phyloP scores from a whole-genome alignment of 23 red algal genomes.

The Chondrus crispus region DNA sequence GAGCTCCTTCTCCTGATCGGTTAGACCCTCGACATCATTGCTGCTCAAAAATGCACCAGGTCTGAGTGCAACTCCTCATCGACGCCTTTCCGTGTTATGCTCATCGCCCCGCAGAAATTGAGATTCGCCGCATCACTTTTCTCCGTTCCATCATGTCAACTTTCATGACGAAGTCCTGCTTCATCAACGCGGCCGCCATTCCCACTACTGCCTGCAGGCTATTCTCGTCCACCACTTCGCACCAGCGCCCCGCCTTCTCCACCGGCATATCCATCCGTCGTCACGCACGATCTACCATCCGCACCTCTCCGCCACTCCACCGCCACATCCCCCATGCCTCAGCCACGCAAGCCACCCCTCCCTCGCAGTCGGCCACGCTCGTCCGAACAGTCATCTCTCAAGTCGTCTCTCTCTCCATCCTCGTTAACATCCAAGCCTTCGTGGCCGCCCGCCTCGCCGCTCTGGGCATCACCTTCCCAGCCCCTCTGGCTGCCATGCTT shows the following conservation, averaged over 20 bases:
- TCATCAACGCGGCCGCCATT: neutral
- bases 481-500: slow-evolving; percentile 72
- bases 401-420: slow-evolving; percentile 21
- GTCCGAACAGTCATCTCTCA: no score
- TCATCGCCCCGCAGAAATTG: no score
- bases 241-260: neutral
- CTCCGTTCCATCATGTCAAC: no score
- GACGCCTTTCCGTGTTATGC: no score
- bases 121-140: no score
- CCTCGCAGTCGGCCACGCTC: no score
- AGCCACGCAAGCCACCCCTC: no score
- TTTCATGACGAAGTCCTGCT: no score
- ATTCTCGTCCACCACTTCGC: neutral
- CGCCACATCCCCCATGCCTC: neutral
- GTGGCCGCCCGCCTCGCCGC: slow-evolving; percentile 31
- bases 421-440: slow-evolving; percentile 6
- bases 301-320: neutral
- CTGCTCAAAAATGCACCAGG: no score
- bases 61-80: no score
- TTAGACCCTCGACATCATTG: no score
- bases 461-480: slow-evolving; percentile 61
- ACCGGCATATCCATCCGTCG: neutral
- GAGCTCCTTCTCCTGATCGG: no score
- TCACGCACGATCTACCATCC: neutral
- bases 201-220: neutral